These are phyloP conservation scores for Hyaloscypha bicolor DNA, from an alignment of 495 filamentous ascomycete genomes.

Conservation along the genomic window DNA sequence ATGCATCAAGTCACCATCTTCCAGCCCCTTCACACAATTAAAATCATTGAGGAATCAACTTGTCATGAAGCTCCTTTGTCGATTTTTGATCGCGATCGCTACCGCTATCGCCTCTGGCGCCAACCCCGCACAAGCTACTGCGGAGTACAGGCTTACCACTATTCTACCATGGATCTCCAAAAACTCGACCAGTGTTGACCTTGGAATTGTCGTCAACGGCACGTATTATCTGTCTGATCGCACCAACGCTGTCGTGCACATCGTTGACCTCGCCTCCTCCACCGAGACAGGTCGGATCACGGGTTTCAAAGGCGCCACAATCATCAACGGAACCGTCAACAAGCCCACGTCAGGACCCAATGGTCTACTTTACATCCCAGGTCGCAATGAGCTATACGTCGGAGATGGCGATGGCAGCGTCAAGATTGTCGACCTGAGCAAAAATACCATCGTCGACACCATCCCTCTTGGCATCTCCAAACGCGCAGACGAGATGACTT, in stretches of 20 bases:
- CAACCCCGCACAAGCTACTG: too few species aligned
- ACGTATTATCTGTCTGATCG: constrained; percentile 9
- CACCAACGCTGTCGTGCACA: constrained; percentile 2
- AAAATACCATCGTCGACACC: constrained; percentile 5
- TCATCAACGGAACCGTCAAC: background rate
- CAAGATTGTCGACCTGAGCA: background rate
- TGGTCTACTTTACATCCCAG: constrained; percentile 1
- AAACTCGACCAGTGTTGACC: background rate
- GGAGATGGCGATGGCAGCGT: background rate
- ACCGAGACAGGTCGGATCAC: background rate
- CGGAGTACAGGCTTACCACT: background rate
- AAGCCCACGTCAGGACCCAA: background rate
- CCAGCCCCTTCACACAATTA: too few species aligned
- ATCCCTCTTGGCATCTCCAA: background rate
- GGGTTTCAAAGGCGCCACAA: background rate
- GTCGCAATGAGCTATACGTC: constrained; percentile 9
- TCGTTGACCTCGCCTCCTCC: background rate
- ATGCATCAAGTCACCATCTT: too few species aligned
- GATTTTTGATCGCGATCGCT: too few species aligned
- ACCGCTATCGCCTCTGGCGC: too few species aligned
- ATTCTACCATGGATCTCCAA: background rate
- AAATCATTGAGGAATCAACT: too few species aligned
- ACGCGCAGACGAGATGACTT: constrained; percentile 6
- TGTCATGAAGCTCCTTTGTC: too few species aligned
- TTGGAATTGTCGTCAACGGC: background rate